Evolutionary conservation across 2,329 filamentous ascomycete species (phyloP).

Genomic region (Akanthomyces muscarius): DNA sequence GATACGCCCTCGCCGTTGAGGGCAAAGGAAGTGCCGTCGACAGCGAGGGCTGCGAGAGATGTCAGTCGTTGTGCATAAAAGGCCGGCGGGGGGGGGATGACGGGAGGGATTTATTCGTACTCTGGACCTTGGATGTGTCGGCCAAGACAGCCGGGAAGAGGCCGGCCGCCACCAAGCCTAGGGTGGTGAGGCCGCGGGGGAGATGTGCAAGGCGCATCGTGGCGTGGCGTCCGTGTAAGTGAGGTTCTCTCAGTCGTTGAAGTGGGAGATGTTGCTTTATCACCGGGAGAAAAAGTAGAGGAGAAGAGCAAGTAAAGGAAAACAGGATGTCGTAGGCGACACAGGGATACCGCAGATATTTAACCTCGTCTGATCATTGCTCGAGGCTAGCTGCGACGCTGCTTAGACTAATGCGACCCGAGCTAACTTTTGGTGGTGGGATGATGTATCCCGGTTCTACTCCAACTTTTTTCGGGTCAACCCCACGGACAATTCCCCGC

Average conservation of each 20-base stretch:
- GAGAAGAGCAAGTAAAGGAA: not conserved
- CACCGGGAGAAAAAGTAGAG: not conserved
- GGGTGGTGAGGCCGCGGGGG: not conserved
- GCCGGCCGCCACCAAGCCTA: not conserved
- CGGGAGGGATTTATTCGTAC: not conserved
- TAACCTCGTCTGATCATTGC: constrained; percentile 7
- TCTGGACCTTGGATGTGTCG: constrained; percentile 5
- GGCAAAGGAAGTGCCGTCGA: constrained; percentile 53
- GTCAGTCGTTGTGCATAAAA: not conserved
- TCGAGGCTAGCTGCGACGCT: not conserved
- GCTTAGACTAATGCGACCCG: constrained; percentile 6
- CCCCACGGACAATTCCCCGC: not conserved
- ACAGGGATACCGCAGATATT: constrained; percentile 3
- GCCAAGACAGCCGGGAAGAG: not conserved
- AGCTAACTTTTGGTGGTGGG: not conserved
- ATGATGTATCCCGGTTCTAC: not conserved
- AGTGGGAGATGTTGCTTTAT: not conserved
- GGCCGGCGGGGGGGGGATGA: too few species aligned
- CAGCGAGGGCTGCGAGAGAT: constrained; percentile 42
- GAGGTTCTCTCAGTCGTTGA: not conserved
- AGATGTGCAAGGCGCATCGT: not conserved
- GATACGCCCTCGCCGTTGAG: constrained; percentile 54
- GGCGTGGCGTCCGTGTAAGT: not conserved
- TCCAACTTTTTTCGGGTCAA: not conserved
- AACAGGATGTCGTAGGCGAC: not conserved